A percentile compares a stretch with the other conserved stretches of the same genome.
Evolutionary conservation across 2,329 filamentous ascomycete genomes (phyloP).

Genomic region (Dactylellina parvicollis): DNA sequence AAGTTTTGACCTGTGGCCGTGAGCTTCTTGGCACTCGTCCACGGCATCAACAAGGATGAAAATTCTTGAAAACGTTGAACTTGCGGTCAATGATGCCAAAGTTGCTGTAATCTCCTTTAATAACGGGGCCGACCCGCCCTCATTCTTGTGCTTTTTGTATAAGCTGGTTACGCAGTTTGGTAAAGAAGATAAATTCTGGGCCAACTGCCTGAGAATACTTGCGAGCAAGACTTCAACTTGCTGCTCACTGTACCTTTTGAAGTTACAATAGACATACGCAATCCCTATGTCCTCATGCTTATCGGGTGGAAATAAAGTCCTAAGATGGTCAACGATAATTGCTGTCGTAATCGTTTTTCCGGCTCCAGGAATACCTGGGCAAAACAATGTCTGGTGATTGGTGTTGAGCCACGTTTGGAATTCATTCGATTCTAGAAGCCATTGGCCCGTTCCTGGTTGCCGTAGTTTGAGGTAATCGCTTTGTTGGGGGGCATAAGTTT

Average conservation of each 20-base stretch:
- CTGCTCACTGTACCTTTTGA: constrained; percentile 62
- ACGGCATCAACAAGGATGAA: constrained; percentile 19
- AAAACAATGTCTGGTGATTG: constrained; percentile 3
- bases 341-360: constrained; percentile 21
- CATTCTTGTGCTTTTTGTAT: constrained; percentile 30
- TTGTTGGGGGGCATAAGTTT: constrained; percentile 1
- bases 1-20: not conserved
- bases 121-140: not conserved
- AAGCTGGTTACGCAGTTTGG: not conserved
- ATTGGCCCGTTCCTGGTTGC: constrained; percentile 7
- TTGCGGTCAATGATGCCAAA: not conserved
- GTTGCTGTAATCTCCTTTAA: too few species aligned
- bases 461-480: not conserved
- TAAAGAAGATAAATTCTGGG: constrained; percentile 28
- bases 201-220: constrained; percentile 62
- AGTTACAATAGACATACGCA: constrained; percentile 65
- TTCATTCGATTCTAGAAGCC: not conserved
- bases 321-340: not conserved
- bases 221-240: constrained; percentile 58
- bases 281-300: constrained; percentile 60
- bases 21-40: not conserved
- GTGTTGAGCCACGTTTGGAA: not conserved
- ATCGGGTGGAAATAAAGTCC: constrained; percentile 44
- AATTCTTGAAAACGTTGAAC: constrained; percentile 1
- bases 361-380: constrained; percentile 9